Evolutionary conservation across 192 early-diverging fungal genomes (phyloP).

Genomic region (Gigaspora rosea): DNA sequence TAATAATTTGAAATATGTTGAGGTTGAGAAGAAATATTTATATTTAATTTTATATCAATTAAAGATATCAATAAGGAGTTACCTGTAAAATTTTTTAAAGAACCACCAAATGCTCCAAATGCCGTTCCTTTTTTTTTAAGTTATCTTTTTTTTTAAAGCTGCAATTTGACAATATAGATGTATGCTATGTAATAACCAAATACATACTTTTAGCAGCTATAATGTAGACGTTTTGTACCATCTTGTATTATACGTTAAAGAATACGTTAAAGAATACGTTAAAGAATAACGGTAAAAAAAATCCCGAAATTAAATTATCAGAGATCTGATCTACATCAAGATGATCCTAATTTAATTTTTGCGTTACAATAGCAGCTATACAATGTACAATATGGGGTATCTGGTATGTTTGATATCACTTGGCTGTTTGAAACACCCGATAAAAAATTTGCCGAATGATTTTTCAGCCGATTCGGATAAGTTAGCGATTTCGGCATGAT

Average conservation of each 20-base stretch:
- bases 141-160: slow-evolving; percentile 19
- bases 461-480: too few relatives aligned
- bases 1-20: neutral
- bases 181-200: neutral
- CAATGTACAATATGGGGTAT: too few relatives aligned
- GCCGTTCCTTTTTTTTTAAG: slow-evolving; percentile 50
- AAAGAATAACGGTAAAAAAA: too few relatives aligned
- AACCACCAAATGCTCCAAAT: slow-evolving; percentile 94
- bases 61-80: slow-evolving; percentile 16
- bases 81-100: slow-evolving; percentile 82
- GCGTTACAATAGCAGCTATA: too few relatives aligned
- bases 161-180: neutral
- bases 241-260: neutral
- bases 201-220: slow-evolving; percentile 74
- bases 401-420: too few relatives aligned
- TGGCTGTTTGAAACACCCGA: too few relatives aligned
- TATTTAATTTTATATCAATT: neutral
- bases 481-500: too few relatives aligned
- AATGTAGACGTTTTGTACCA: slow-evolving; percentile 69
- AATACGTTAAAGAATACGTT: too few relatives aligned
- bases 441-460: too few relatives aligned
- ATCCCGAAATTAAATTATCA: too few relatives aligned
- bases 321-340: too few relatives aligned
- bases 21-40: neutral
- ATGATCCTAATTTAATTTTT: too few relatives aligned